Conservation (phyloP, 78 protist species). For the Speleostelium caveatum region DNA sequence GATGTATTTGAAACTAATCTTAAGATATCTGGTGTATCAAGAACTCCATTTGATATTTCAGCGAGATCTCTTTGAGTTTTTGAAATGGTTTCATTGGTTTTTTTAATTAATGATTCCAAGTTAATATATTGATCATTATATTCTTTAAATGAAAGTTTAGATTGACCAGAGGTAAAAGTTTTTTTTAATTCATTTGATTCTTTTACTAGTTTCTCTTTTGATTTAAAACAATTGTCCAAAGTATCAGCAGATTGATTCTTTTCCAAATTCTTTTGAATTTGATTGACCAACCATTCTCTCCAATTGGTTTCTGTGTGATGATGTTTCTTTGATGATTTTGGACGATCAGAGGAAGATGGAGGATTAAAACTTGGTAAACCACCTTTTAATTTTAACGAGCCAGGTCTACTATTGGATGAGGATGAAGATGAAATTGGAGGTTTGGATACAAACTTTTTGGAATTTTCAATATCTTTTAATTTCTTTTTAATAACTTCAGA, state of each 20-base stretch:
- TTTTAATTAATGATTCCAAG: conserved; percentile 56
- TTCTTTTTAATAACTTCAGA: conserved; percentile 63
- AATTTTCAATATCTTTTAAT: conserved; percentile 47
- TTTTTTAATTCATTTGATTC: conserved; percentile 52
- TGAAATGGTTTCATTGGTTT: conserved; percentile 39
- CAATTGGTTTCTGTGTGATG: conserved; percentile 39
- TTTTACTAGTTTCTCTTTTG: conserved; percentile 36
- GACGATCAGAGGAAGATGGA: background rate
- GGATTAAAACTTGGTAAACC: no score
- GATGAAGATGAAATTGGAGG: background rate
- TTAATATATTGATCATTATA: conserved; percentile 37
- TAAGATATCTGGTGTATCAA: conserved; percentile 59
- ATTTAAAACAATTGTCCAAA: conserved; percentile 5
- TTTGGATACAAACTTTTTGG: background rate
- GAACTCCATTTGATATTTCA: conserved; percentile 17
- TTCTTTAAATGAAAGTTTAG: conserved; percentile 10
- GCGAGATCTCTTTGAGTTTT: conserved; percentile 41
- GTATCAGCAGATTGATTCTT: conserved; percentile 51
- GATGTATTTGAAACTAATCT: conserved; percentile 53
- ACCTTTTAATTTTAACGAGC: no score
- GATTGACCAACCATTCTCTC: conserved; percentile 73
- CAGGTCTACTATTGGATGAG: background rate
- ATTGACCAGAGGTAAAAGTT: background rate
- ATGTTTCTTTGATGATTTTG: background rate
- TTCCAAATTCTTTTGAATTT: conserved; percentile 47